A percentile compares a stretch with the other conserved stretches of the same genome.
Evolutionary conservation across 2,329 filamentous ascomycete genomes (phyloP).

Genomic region (Xylaria sp.): DNA sequence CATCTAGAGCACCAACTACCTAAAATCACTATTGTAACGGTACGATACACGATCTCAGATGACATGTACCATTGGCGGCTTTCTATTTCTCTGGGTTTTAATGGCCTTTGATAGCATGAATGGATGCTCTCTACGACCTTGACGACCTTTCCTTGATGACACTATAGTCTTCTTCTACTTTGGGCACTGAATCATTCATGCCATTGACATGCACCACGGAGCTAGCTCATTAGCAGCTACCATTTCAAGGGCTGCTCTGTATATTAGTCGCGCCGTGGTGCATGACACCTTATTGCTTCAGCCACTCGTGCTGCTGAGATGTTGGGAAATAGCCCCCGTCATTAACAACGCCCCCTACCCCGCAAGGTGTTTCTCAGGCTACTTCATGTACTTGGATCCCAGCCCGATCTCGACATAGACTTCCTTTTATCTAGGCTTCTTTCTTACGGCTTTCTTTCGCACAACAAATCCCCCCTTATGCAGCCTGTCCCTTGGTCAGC

Average conservation of each 20-base stretch:
- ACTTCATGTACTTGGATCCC: conserved; percentile 46
- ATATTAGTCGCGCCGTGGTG: conserved; percentile 48
- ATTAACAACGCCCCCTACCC: conserved; percentile 19
- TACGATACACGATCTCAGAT: conserved; percentile 48
- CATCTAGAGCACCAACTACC: conserved; percentile 44
- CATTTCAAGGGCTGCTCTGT: conserved; percentile 46
- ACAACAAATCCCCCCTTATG: conserved; percentile 1
- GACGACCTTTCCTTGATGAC: conserved; percentile 42
- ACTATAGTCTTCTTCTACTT: conserved; percentile 41
- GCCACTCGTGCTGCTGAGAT: conserved; percentile 34
- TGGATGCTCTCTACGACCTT: conserved; percentile 49
- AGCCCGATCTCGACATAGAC: conserved; percentile 45
- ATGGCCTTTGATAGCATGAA: conserved; percentile 46
- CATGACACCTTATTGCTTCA: conserved; percentile 36
- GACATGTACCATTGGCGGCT: conserved; percentile 41
- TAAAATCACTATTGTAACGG: conserved; percentile 45
- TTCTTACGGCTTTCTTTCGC: conserved; percentile 34
- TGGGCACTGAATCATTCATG: conserved; percentile 37
- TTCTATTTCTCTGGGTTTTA: conserved; percentile 42
- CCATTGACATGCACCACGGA: conserved; percentile 38
- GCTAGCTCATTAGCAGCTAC: conserved; percentile 40
- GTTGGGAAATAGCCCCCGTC: conserved; percentile 32
- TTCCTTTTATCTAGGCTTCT: conserved; percentile 36
- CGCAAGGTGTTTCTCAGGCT: conserved; percentile 36
- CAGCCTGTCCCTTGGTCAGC: conserved; percentile 16